Evolutionary conservation across 2,329 filamentous ascomycete species (phyloP), one percentile per base, ranked within the genome.

Genomic region (Aspergillus fischeri): DNA sequence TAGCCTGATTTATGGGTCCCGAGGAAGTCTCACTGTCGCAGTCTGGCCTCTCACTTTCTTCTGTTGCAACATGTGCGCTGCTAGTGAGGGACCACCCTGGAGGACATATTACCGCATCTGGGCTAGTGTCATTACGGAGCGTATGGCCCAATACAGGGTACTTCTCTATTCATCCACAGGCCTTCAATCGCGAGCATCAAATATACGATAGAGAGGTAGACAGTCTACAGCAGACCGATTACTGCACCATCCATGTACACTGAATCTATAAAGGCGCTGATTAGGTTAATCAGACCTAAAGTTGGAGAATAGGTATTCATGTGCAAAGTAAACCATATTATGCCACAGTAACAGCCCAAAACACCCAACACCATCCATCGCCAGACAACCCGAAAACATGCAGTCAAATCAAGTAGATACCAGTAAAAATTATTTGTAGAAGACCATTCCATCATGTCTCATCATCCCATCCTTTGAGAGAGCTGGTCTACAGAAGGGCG

Each of bases 381-480:
- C 56, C 53, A 41, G 32, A 53, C 50, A 41, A 25, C 20, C 28
- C 11, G 4, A 48, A 49, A 27, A 53, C 25, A 24, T 35, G 14
- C 17, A 35, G 24, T 44, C 20, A 49, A 27, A 49, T 45, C 35
- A 44, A 44, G 17, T 56, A 25, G 35, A 53, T 24, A 56, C 49
- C 50, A 25, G 42, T 29, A 51, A 41, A 54, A 56, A 64, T 59
- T 65, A 63, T 67, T 38, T 38, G 63, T 67, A 69, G 55, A 47
- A 47, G 24, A 64, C 61, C 69, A 62, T 71, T 55, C 65, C 59
- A 65, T 70, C 68, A 61, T 70, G 55, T 67, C 62, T 59, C 65
- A 63, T 66, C 63, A 63, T 56, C 55, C 54, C 20, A 57, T 41
- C 29, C 38, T 4, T 32, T 10, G 11, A 42, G 8, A 21, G 24